Percentiles rank a stretch among this genome's conserved stretches.
Evolutionary conservation across 768 basidiomycete genomes (phyloP).

Genomic region (Phanerochaete carnosa): DNA sequence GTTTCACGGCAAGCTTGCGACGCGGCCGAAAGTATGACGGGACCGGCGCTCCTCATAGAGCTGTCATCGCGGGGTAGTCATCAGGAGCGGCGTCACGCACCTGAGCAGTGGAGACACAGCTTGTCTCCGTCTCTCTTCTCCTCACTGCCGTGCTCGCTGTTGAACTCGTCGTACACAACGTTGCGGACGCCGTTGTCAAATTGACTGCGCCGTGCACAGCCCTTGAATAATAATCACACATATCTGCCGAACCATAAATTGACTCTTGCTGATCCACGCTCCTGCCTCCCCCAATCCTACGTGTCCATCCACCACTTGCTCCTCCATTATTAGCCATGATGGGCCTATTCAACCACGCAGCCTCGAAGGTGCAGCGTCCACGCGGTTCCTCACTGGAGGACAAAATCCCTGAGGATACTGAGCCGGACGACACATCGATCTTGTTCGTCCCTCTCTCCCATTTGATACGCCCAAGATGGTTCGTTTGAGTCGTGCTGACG

Average conservation of each 20-base stretch:
- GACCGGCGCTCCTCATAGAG: background rate
- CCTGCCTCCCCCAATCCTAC: conserved; percentile 5
- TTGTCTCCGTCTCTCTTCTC: background rate
- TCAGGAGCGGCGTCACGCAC: background rate
- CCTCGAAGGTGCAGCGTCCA: conserved; percentile 62
- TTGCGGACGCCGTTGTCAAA: background rate
- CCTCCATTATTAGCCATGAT: conserved; percentile 52
- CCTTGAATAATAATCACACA: background rate
- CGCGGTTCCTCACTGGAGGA: conserved; percentile 65
- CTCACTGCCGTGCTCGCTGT: background rate
- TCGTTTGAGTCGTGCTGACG: conserved; percentile 24
- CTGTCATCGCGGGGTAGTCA: background rate
- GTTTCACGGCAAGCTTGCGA: background rate
- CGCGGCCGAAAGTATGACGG: background rate
- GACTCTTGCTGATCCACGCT: conserved; percentile 11
- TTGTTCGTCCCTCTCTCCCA: conserved; percentile 52
- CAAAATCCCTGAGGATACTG: conserved; percentile 75
- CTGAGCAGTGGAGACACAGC: background rate
- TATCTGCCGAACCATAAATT: background rate
- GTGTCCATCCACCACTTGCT: background rate
- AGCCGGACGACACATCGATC: conserved; percentile 88
- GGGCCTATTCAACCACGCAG: conserved; percentile 74
- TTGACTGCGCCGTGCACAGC: background rate
- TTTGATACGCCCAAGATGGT: conserved; percentile 7
- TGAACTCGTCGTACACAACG: background rate